Conservation (phyloP, 345 rosid species). For the Eutrema yunnanense region DNA sequence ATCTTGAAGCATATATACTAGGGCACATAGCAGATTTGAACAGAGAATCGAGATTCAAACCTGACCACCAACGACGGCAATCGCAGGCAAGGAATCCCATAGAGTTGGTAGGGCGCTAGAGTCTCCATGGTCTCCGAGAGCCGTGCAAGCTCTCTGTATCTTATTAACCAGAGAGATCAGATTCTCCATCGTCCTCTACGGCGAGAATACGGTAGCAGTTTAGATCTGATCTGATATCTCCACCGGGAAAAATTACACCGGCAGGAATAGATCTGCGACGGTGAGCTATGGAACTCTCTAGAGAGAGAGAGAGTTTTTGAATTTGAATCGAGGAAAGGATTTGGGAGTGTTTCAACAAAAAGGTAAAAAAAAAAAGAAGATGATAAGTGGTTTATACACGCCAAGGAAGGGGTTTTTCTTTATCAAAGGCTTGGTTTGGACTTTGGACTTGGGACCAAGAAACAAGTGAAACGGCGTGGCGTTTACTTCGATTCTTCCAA, state of each 20-base stretch:
- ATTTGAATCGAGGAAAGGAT: not conserved
- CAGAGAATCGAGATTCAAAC: constrained; percentile 33
- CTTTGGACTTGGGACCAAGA: not conserved
- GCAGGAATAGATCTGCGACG: constrained; percentile 33
- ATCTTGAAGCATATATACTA: not conserved
- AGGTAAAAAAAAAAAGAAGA: not conserved
- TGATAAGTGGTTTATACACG: constrained; percentile 1
- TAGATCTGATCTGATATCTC: constrained; percentile 8
- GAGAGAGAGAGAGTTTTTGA: constrained; percentile 8
- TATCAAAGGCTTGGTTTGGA: not conserved
- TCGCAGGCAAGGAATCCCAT: constrained; percentile 95
- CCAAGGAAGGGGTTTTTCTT: not conserved
- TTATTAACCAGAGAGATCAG: constrained; percentile 89
- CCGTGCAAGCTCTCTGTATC: constrained; percentile 99
- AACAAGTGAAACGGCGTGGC: not conserved
- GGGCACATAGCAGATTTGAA: not conserved
- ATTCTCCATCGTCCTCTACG: constrained; percentile 60
- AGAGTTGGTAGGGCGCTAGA: constrained; percentile 84
- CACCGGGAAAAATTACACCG: not conserved
- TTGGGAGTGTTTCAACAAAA: not conserved
- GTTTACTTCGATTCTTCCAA: not conserved
- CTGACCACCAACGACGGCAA: constrained; percentile 99
- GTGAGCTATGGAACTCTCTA: constrained; percentile 2
- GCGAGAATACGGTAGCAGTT: not conserved
- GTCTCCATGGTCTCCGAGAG: constrained; percentile 98